Base-by-base conservation (phyloP, 768 basidiomycete species). In the Coprinopsis cinerea region DNA sequence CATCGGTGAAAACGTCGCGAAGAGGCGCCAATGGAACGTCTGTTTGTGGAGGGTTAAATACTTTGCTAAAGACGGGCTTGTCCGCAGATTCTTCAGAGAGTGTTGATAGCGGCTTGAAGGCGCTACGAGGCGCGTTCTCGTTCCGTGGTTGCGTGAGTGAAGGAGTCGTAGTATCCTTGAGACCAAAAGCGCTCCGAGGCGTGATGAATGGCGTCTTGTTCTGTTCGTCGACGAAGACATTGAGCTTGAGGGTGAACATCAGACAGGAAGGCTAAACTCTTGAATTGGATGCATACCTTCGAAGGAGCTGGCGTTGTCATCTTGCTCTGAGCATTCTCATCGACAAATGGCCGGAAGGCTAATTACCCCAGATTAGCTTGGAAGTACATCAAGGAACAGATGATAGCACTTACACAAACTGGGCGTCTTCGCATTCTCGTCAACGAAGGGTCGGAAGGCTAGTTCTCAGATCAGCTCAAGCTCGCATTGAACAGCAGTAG, bases 271-370 rank as follows among this genome's bases (percentile, higher is more conserved):
- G 44, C 14, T 35, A 15, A n/a, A 10, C 6, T 20, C 22, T 23
- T 14, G 36, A 20, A 34, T 50, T 11, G 25, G 37, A 32, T 34
- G 49, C 60, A 49, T 53, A 78, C 79, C 63, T 76, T 76, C 7
- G 70, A 59, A 18, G 67, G 67, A 56, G 68, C 44, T 3, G 44
- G 44, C 14, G 44, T 66, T 49, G 67, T 80, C 26, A 25, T 48
- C 70, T 55, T 75, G 69, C 64, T 57, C 41, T 65, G 64, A 1
- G 66, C 64, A 54, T 79, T 80, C 59, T 85, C 84, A 46, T 87
- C 87, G 1, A 81, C 70, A 57, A 82, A 88, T 6, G 88, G 85
- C 51, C 76, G 77, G 64, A 89, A 87, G 25, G 73, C 81, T 78
- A 54, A 11, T 35, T 25, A 47, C 56, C n/a, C n/a, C n/a, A n/a